Evolutionary conservation across 78 protist species (phyloP).

Genomic region (Emiliania huxleyi): DNA sequence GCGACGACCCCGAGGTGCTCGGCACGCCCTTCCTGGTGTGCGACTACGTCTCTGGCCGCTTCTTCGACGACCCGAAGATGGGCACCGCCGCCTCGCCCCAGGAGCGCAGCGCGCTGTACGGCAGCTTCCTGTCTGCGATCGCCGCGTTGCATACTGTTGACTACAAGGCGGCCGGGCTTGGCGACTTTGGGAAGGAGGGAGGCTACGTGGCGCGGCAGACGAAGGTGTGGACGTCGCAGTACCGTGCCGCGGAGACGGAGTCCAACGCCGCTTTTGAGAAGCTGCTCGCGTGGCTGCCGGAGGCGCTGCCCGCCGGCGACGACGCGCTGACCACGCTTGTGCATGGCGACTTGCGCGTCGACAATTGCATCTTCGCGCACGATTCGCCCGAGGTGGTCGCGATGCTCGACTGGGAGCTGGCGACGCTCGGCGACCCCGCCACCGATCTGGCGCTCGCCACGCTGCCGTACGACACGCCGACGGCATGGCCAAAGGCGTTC

Average conservation of each 20-base stretch:
- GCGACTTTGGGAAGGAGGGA: slow-evolving; percentile 14
- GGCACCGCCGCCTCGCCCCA: not conserved
- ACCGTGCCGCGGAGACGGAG: not conserved
- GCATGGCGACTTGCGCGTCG: slow-evolving; percentile 74
- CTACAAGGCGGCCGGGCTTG: slow-evolving; percentile 5
- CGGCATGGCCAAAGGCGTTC: not conserved
- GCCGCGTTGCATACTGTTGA: slow-evolving; percentile 16
- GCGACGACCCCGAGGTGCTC: slow-evolving; percentile 48
- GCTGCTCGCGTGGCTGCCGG: slow-evolving; percentile 8
- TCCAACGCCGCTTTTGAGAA: not conserved
- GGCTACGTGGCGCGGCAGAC: slow-evolving; percentile 24
- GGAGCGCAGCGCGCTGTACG: slow-evolving; percentile 11
- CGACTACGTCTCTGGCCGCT: slow-evolving; percentile 48
- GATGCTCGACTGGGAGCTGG: slow-evolving; percentile 75
- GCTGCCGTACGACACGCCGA: slow-evolving; percentile 38
- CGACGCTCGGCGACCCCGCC: slow-evolving; percentile 70
- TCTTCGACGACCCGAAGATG: slow-evolving; percentile 34
- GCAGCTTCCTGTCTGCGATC: not conserved
- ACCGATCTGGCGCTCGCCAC: slow-evolving; percentile 59
- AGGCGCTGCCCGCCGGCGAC: not conserved
- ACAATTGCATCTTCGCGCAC: slow-evolving; percentile 65
- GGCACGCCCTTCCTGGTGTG: slow-evolving; percentile 69
- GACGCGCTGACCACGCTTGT: slow-evolving; percentile 11
- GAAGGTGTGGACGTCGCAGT: slow-evolving; percentile 23
- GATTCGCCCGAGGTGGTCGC: slow-evolving; percentile 21